These are phyloP conservation scores for Datisca glomerata DNA, from an alignment of 306 rosid species.

Conservation along the genomic window DNA sequence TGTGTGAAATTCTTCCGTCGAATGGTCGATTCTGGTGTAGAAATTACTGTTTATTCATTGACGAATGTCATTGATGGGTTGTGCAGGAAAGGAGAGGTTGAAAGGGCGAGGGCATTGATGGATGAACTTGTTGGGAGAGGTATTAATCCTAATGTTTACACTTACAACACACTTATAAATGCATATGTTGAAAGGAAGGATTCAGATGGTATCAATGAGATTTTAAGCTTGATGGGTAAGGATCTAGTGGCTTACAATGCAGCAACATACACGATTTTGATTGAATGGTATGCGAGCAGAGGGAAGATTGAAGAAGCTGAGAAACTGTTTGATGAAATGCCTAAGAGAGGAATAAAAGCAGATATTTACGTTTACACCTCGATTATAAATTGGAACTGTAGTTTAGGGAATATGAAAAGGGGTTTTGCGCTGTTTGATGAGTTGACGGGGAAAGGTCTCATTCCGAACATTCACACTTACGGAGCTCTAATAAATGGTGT, in stretches of 20 bases:
- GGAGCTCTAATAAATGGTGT: conserved; percentile 54
- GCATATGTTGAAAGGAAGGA: conserved; percentile 40
- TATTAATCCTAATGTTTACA: conserved; percentile 36
- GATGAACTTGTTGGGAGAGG: conserved; percentile 31
- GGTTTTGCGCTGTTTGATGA: conserved; percentile 65
- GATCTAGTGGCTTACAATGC: conserved; percentile 29
- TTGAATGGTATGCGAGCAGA: conserved; percentile 36
- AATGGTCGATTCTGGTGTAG: conserved; percentile 47
- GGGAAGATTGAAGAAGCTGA: conserved; percentile 41
- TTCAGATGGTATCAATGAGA: conserved; percentile 29
- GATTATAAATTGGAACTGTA: conserved; percentile 57
- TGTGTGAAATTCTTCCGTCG: conserved; percentile 30
- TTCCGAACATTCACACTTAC: conserved; percentile 45
- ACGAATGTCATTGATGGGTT: conserved; percentile 51
- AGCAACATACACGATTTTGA: conserved; percentile 41
- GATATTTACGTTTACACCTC: conserved; percentile 59
- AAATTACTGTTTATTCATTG: conserved; percentile 44
- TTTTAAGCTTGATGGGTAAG: conserved; percentile 45
- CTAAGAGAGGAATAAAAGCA: conserved; percentile 28
- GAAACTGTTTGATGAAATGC: conserved; percentile 50
- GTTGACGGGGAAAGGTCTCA: conserved; percentile 35
- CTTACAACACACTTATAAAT: conserved; percentile 51
- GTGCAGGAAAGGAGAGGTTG: conserved; percentile 43
- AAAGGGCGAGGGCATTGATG: conserved; percentile 45
- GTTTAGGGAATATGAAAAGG: conserved; percentile 42